Evolutionary conservation across 352 stramenopile species (phyloP).

Genomic region (Discostella stelligera): DNA sequence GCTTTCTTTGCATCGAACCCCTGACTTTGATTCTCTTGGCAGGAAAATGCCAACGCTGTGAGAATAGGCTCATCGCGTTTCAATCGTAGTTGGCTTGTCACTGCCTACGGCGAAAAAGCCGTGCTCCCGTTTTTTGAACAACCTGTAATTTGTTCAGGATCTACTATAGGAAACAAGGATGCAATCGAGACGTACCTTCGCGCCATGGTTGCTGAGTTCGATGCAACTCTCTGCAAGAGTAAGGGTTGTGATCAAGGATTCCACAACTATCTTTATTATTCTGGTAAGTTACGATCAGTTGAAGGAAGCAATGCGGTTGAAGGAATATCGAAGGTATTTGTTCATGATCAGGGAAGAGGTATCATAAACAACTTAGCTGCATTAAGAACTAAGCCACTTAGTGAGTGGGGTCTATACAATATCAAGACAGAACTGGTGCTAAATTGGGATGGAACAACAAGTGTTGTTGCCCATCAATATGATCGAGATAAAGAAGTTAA

Average conservation of each 20-base stretch:
- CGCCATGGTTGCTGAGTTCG: slow-evolving; percentile 69
- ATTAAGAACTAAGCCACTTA: slow-evolving; percentile 57
- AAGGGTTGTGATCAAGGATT: slow-evolving; percentile 74
- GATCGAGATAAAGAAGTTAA: slow-evolving; percentile 68
- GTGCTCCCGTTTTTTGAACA: slow-evolving; percentile 49
- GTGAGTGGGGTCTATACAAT: slow-evolving; percentile 59
- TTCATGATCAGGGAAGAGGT: slow-evolving; percentile 72
- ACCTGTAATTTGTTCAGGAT: slow-evolving; percentile 71
- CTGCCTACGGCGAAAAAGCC: slow-evolving; percentile 54
- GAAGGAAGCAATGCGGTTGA: slow-evolving; percentile 20
- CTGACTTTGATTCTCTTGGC: slow-evolving; percentile 6
- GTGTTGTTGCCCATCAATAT: slow-evolving; percentile 75
- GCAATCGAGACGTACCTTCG: slow-evolving; percentile 76
- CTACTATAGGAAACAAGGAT: slow-evolving; percentile 71
- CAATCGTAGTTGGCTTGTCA: slow-evolving; percentile 66
- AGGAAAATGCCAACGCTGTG: slow-evolving; percentile 74
- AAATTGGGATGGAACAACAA: slow-evolving; percentile 72
- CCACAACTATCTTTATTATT: slow-evolving; percentile 79
- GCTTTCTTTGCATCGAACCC: not conserved
- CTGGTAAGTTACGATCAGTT: slow-evolving; percentile 44
- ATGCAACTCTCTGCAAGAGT: slow-evolving; percentile 61
- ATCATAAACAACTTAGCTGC: slow-evolving; percentile 77
- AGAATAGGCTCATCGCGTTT: slow-evolving; percentile 58
- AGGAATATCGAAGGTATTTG: slow-evolving; percentile 61
- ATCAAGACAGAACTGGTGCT: slow-evolving; percentile 47